Evolutionary conservation across 2,329 filamentous ascomycete species (phyloP), one percentile per base, ranked within the genome.

Genomic region (Uncinocarpus reesii): DNA sequence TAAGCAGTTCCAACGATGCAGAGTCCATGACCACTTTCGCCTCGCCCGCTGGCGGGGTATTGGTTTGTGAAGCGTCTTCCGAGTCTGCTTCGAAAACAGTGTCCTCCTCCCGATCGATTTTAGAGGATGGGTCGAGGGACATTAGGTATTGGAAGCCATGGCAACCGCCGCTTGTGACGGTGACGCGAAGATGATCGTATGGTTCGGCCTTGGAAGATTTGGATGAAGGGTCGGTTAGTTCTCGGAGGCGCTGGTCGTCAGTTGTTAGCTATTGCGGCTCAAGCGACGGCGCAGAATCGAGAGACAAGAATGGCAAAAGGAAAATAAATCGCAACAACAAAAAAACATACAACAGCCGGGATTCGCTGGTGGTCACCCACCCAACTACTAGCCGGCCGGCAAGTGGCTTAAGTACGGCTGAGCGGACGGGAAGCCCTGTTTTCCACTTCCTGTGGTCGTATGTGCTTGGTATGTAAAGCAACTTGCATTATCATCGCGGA

Each of bases 81-180:
- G 53, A 38, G 11, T 80, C 70, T 41, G 81, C 86, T 54, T 86
- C 79, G 58, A 96, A 95, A 20, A 96, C 74, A 0, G 84, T 92
- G 62, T 98, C 92, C 58, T 96, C 92, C 52, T 88, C 81, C 21
- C 77, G 62, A 43, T 78, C 73, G 13, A 83, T 67, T 46, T 79
- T 74, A 13, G 68, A 68, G 8, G 65, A 65, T 15, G 70, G 62
- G 42, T 86, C 83, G 3, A 96, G 75, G 13, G 82, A 86, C 86
- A 98, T 95, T 40, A 94, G 71, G 63, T 98, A 98, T 65, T 98
- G 92, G 66, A 98, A 98, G 42, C 92, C 92, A 67, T 98, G 92
- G 65, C 92, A 98, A 48, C 92, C 92, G 54, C 92, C 92, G 49
- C 84, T 87, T 62, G 94, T 88, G 50, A 98, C 89, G 52, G 85